Percentiles rank a stretch among this genome's conserved stretches.
Conservation (phyloP, 305 asterid genomes). For the Stenogyne calaminthoides region DNA sequence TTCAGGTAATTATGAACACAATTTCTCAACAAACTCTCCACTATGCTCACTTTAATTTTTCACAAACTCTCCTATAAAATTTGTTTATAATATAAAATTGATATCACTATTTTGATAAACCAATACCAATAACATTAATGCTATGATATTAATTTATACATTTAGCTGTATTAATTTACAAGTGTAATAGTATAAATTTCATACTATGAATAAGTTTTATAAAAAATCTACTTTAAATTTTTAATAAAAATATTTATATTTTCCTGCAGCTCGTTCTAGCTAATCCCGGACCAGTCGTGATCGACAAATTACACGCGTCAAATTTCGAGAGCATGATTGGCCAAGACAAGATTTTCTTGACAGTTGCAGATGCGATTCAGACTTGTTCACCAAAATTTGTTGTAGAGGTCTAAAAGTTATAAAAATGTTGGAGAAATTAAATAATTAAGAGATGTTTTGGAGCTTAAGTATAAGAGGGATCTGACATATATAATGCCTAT, state of each 20-base stretch:
- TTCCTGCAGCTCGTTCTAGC: slow-evolving; percentile 53
- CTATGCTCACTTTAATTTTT: no score
- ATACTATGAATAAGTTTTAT: no score
- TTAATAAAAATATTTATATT: neutral
- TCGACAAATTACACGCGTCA: slow-evolving; percentile 56
- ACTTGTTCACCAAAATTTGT: slow-evolving; percentile 48
- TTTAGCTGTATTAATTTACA: no score
- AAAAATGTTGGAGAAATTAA: neutral
- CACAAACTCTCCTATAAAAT: no score
- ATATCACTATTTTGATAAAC: no score
- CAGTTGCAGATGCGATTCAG: slow-evolving; percentile 58
- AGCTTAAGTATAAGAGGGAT: neutral
- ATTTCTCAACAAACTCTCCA: no score
- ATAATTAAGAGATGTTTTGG: neutral
- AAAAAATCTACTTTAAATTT: no score
- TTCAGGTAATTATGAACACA: slow-evolving; percentile 40
- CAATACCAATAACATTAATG: no score
- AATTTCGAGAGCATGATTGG: slow-evolving; percentile 41
- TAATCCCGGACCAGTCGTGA: slow-evolving; percentile 55
- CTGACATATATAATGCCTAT: no score
- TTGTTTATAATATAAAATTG: no score
- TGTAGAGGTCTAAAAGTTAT: slow-evolving; percentile 34
- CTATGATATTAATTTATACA: no score
- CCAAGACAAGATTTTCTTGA: slow-evolving; percentile 52
- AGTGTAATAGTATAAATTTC: no score